Base-by-base conservation (phyloP, 345 rosid genomes). In the Lepidium sativum region DNA sequence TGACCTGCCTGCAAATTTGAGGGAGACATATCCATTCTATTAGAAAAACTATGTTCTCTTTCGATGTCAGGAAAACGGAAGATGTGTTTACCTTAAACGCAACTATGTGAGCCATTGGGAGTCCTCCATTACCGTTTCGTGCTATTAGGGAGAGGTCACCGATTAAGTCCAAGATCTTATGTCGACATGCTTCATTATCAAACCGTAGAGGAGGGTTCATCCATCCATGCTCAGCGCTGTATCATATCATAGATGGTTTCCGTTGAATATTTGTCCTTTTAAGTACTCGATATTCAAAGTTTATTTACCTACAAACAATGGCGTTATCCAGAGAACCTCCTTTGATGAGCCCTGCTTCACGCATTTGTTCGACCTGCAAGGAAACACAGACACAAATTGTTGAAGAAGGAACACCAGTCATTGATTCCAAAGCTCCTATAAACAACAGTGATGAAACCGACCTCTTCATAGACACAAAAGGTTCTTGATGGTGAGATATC, bases 261-360 rank as follows among this genome's bases (percentile, higher is more conserved):
- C 42, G 43, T 33, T 37, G 1, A 39, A 32, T 29, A 6, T 21
- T 42, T 3, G 3, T 15, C 35, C 27, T 11, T 31, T 52, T 32
- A 63, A 57, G 44, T 23, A 51, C 33, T 68, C 1, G 40, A 48
- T n/a, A 63, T 52, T 55, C 54, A 65, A 40, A 10, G 12, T 45
- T 48, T 77, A 8, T 63, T 77, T 73, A 89, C 98, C 98, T 85
- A 56, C 92, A 87, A 66, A 92, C 89, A 15, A 89, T 81, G 50
- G 96, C 97, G 67, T 86, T 92, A 37, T 87, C 89, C 25, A 83
- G 63, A 15, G 96, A 87, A 7, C 96, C 97, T 67, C 98, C 97
- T 82, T 81, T 85, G 63, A 89, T 86, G 20, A 89, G 82, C 71
- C 96, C 98, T 14, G 80, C 78, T 44, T 50, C 64, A 9, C 84